Conservation (phyloP, 768 basidiomycete species). For the Lentinula sp. region DNA sequence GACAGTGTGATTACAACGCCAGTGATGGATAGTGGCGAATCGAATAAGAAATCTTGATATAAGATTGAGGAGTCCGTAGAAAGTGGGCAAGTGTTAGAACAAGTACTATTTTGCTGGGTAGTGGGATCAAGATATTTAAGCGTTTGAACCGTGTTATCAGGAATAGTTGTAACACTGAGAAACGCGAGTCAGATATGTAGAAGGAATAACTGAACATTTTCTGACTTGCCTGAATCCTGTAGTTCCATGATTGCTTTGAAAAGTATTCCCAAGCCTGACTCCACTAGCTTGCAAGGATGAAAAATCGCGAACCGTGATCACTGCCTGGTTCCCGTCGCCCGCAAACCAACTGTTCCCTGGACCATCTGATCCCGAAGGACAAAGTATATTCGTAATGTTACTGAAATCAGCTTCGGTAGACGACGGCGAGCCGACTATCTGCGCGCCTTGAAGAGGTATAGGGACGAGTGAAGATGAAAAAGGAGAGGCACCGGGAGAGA, state of each 20-base stretch:
- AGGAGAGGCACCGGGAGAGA: constrained; percentile 74
- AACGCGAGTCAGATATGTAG: constrained; percentile 1
- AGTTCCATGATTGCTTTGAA: constrained; percentile 74
- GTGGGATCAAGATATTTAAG: constrained; percentile 74
- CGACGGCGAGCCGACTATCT: constrained; percentile 52
- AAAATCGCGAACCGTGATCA: constrained; percentile 75
- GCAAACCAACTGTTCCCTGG: constrained; percentile 84
- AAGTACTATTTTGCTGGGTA: constrained; percentile 71
- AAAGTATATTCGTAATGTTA: constrained; percentile 68
- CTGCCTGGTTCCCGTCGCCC: constrained; percentile 58
- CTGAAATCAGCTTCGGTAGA: constrained; percentile 54
- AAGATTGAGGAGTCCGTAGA: constrained; percentile 67
- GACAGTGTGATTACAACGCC: constrained; percentile 85
- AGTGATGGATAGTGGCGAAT: constrained; percentile 57
- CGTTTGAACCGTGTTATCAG: constrained; percentile 77
- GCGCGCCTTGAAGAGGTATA: constrained; percentile 58
- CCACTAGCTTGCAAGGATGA: constrained; percentile 70
- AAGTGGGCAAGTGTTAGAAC: constrained; percentile 74
- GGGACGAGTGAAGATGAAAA: constrained; percentile 89
- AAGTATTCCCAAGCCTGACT: constrained; percentile 88
- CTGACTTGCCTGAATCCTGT: constrained; percentile 74
- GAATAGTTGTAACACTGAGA: constrained; percentile 76
- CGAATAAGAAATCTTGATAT: constrained; percentile 94
- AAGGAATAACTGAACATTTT: not conserved
- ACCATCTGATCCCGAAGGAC: constrained; percentile 79